Base-by-base conservation (phyloP, 2,329 filamentous ascomycete genomes). In the Penicillium sp. region DNA sequence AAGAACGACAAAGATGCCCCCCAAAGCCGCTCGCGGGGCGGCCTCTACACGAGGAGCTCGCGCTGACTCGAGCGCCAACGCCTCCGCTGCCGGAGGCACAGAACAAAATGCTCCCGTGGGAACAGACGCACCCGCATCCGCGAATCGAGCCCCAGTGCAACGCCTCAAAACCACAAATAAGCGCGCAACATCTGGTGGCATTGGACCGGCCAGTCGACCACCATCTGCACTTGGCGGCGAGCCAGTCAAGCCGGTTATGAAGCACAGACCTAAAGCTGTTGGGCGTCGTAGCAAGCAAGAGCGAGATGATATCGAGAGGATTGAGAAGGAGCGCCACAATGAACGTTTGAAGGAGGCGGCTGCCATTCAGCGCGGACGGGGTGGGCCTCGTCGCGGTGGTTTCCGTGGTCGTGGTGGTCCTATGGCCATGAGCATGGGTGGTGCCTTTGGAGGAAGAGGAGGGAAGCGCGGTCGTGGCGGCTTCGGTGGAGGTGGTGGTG, bases 211-310 rank as follows among this genome's bases (percentile, higher is more conserved):
- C 4, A 50, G 45, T n/a, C 54, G 64, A 34, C 58, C 72, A 0
- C 56, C 67, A 10, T 56, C 57, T 10, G 57, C 53, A 6, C 50
- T 63, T 9, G 48, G 56, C 31, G 66, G 67, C 10, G 69, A 72
- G 43, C 56, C 68, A 1, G 58, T 67, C 2, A 75, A 74, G 51
- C 73, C 74, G 6, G 67, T 66, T 2, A 60, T 78, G 31, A 78
- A 77, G 56, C 76, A 74, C 52, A 70, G 75, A 57, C 77, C 77
- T 4, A 74, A 73, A 45, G 68, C 71, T 2, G 70, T 74, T 7
- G 63, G 58, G 6, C 75, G 76, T 11, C 72, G 74, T 45, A 76
- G 72, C 56, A 77, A 78, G 60, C 74, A 75, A 53, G 76, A 78
- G 60, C 73, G 76, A 56, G 75, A 78, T 40, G 73, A 71, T 9